These are phyloP conservation scores for Stylonectria norvegica DNA, from an alignment of 2,329 filamentous ascomycete species.

Conservation along the genomic window DNA sequence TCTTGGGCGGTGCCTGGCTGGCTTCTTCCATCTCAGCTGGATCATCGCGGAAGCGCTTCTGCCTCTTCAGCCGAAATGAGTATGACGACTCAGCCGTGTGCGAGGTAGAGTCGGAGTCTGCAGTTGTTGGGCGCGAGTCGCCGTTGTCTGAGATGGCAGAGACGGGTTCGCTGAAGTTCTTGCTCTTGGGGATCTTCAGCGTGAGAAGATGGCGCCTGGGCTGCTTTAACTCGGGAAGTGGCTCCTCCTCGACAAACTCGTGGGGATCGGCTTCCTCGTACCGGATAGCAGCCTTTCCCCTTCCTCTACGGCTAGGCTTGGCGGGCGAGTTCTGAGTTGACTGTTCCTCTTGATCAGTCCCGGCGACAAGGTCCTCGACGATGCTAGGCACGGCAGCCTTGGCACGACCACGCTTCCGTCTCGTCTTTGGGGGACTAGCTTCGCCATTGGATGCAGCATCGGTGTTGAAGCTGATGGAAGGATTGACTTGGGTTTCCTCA, in stretches of 20 bases:
- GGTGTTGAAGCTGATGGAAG: constrained; percentile 33
- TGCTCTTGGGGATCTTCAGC: constrained; percentile 40
- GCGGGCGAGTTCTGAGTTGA: constrained; percentile 15
- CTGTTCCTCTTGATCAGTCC: constrained; percentile 18
- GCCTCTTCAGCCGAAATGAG: constrained; percentile 53
- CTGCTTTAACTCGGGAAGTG: constrained; percentile 24
- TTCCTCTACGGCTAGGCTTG: constrained; percentile 25
- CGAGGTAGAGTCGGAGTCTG: constrained; percentile 50
- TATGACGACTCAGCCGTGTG: constrained; percentile 50
- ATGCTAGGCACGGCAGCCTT: constrained; percentile 23
- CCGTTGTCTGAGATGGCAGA: constrained; percentile 39
- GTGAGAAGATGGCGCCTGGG: constrained; percentile 33
- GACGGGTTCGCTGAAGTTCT: constrained; percentile 38
- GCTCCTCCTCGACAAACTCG: constrained; percentile 28
- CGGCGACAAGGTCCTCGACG: constrained; percentile 23
- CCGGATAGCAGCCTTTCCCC: constrained; percentile 23
- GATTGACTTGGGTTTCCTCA: constrained; percentile 25
- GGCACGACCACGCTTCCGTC: constrained; percentile 30
- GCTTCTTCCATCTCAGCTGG: constrained; percentile 38
- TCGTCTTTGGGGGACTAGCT: constrained; percentile 22
- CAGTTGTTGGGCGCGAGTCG: constrained; percentile 50
- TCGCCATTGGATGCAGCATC: constrained; percentile 33
- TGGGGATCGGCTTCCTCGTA: constrained; percentile 30
- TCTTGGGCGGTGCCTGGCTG: constrained; percentile 37
- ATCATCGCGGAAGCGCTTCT: constrained; percentile 51